Base-by-base conservation (phyloP, 2,329 filamentous ascomycete species). In the Penicillium sp. region DNA sequence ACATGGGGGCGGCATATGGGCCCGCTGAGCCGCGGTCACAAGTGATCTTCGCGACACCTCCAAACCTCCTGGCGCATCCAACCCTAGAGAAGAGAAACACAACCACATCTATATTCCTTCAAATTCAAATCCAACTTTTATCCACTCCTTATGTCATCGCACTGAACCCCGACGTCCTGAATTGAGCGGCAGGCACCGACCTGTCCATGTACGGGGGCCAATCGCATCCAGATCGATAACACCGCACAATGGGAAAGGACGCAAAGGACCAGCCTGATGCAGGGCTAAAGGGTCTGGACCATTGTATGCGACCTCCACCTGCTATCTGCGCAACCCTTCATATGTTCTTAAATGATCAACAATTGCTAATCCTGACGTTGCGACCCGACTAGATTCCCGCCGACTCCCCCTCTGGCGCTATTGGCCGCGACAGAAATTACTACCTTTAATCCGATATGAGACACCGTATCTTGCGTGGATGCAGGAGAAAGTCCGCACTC, bases 381-480 rank as follows among this genome's bases (percentile, higher is more conserved):
- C 49, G 44, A 49, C 22, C n/a, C 27, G 41, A 45, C 54, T 69
- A 96, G 92, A 96, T 76, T 91, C 89, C 69, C 85, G 86, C 72
- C 86, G 86, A 63, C 85, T 99, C 55, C 92, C 94, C 52, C 75
- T 75, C 82, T 97, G 94, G 94, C 88, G 94, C 67, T 96, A 97
- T 78, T 79, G 80, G 59, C 77, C 96, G 64, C 90, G 94, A 72
- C 88, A 96, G 73, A 80, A 79, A 65, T 81, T 93, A 55, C 86
- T 99, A 56, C 93, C 93, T 59, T 81, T 97, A 55, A 86, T 97
- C 53, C 87, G 94, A 72, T 92, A 88, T 88, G 94, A 99, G 79
- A 99, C 94, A 27, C 93, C 92, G 1, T 94, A 96, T 75, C 86
- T 99, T 18, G 93, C 93, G 54, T 88, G 85, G 77, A 78, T 96